These are phyloP conservation scores for Fusarium bactridioides DNA, from an alignment of 2,329 filamentous ascomycete genomes.

Conservation along the genomic window DNA sequence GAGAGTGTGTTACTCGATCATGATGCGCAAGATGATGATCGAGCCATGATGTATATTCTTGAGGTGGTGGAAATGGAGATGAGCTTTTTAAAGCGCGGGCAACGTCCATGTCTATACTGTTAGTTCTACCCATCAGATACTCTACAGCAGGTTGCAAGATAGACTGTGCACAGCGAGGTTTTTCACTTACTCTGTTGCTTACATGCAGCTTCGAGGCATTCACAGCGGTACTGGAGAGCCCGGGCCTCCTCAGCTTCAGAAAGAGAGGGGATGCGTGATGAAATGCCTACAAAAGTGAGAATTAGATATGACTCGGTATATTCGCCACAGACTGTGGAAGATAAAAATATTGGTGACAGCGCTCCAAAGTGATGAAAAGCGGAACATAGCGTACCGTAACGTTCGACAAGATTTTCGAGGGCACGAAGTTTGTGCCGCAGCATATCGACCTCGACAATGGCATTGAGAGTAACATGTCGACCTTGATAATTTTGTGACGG, in stretches of 20 bases:
- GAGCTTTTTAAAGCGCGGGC: conserved; percentile 43
- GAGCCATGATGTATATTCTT: conserved; percentile 60
- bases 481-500: conserved; percentile 58
- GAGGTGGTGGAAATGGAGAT: conserved; percentile 48
- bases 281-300: conserved; percentile 35
- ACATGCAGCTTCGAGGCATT: conserved; percentile 63
- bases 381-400: conserved; percentile 54
- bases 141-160: not conserved
- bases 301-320: conserved; percentile 24
- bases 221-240: conserved; percentile 64
- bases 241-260: conserved; percentile 66
- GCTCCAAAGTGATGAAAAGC: conserved; percentile 13
- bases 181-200: conserved; percentile 47
- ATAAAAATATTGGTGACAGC: conserved; percentile 7
- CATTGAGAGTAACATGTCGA: conserved; percentile 56
- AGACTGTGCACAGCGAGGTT: not conserved
- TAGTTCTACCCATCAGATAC: conserved; percentile 19
- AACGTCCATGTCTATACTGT: conserved; percentile 44
- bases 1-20: conserved; percentile 56
- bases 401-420: conserved; percentile 57
- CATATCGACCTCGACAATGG: conserved; percentile 61
- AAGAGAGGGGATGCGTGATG: conserved; percentile 51
- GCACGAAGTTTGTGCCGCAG: conserved; percentile 63
- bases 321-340: conserved; percentile 3
- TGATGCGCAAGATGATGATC: conserved; percentile 59